A percentile compares a stretch with the other conserved stretches of the same genome.
Conservation (phyloP, 2,329 filamentous ascomycete species). For the Diaporthe citriasiana region DNA sequence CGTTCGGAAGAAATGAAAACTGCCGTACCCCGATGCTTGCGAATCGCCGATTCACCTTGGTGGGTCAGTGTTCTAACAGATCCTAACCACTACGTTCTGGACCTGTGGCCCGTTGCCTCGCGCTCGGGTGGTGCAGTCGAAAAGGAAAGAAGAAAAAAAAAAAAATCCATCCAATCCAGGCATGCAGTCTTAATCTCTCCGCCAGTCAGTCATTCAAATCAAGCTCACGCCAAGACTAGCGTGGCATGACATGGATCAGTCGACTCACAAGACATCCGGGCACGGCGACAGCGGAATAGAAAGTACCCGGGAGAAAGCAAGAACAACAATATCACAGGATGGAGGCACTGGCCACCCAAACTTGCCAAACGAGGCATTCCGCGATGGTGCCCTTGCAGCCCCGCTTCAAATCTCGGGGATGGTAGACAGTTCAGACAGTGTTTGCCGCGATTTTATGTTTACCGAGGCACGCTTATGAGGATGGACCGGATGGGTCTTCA, state of each 20-base stretch:
- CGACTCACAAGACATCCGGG: not conserved
- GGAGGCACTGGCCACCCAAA: not conserved
- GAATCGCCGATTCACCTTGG: not conserved
- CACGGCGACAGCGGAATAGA: not conserved
- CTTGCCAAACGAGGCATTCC: too few species aligned
- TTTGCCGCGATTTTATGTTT: too few species aligned
- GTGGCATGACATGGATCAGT: slow-evolving; percentile 1
- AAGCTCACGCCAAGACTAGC: slow-evolving; percentile 10
- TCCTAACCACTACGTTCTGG: too few species aligned
- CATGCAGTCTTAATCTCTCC: not conserved
- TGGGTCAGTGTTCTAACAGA: not conserved
- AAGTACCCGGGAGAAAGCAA: not conserved
- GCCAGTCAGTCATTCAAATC: not conserved
- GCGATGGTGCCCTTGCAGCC: not conserved
- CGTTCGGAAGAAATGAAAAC: not conserved
- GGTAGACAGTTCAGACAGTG: not conserved
- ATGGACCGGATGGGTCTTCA: not conserved
- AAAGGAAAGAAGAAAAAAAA: too few species aligned
- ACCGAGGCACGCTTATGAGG: not conserved
- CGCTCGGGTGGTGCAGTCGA: not conserved
- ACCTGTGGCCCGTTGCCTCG: not conserved
- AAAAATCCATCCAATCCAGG: slow-evolving; percentile 7
- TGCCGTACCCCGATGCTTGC: not conserved
- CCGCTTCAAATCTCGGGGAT: slow-evolving; percentile 22
- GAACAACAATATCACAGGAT: not conserved